Percentiles rank a stretch among this genome's conserved stretches.
phyloP scores from a whole-genome alignment of 129 eudicot species.

The Helianthus annuus region HanXRQr2.0-SUNRISE NC_035436.2:66489995-66490494 shows the following conservation, averaged over 20 bases:
- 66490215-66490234: background rate
- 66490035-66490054: constrained; percentile 46
- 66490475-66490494: no score
- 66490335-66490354: constrained; percentile 58
- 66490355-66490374: constrained; percentile 61
- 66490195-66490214: background rate
- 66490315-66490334: constrained; percentile 56
- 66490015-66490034: constrained; percentile 70
- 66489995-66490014: constrained; percentile 77
- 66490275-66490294: constrained; percentile 85
- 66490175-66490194: constrained; percentile 9
- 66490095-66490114: background rate
- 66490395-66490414: constrained; percentile 43
- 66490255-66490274: constrained; percentile 62
- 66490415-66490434: background rate
- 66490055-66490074: constrained; percentile 1
- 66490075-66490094: background rate
- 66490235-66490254: background rate
- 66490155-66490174: constrained; percentile 65
- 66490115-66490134: constrained; percentile 40
- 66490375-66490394: constrained; percentile 54
- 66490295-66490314: constrained; percentile 95
- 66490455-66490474: background rate
- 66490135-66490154: constrained; percentile 69
- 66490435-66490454: background rate